Base-by-base conservation (phyloP, 1,139 yeast genomes). In the Protomyces inundatus region DNA sequence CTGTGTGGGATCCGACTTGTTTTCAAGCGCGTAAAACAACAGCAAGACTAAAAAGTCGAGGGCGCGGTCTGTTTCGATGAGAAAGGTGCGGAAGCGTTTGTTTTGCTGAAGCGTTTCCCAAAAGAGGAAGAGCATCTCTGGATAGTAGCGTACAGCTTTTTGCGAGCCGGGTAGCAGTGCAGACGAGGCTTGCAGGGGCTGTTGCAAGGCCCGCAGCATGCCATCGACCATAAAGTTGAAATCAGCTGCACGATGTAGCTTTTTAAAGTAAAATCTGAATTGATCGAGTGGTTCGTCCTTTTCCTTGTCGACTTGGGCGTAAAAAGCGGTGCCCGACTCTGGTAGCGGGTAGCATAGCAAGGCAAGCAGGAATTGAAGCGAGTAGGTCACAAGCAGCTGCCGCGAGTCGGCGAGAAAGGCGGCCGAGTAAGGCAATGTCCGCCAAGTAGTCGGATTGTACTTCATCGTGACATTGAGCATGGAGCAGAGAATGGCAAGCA, bases 31-130 rank as follows among this genome's bases (percentile, higher is more conserved):
- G 71, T 87, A 83, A 71, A 81, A 87, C 10, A 85, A 71, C 50
- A 88, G 73, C 1, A 81, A 73, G 0, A 87, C 76, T 64, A 83
- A 74, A 46, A 87, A 74, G 68, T 86, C 88, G 39, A 81, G 78
- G 6, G 84, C 80, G 66, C 79, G 79, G 55, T 79, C 70, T 3
- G 75, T 78, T 32, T 78, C 77, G 1, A 82, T 78, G 39, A 87
- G 76, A 64, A 81, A 76, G 6, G 76, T 71, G 67, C 80, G 80
- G 66, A 76, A 75, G 61, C 69, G 66, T 62, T 62, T 52, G 40
- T 91, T 91, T 69, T 90, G 85, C 72, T 88, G 95, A 48, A 84
- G 76, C 60, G 90, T 74, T 71, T 88, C 96, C 89, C 96, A 88
- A 30, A 87, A 71, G 6, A 91, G 72, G 74, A 87, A 80, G 3